Evolutionary conservation across 73 alveolate species (phyloP), one percentile per base, ranked within the genome.

Genomic region (Stentor coeruleus): DNA sequence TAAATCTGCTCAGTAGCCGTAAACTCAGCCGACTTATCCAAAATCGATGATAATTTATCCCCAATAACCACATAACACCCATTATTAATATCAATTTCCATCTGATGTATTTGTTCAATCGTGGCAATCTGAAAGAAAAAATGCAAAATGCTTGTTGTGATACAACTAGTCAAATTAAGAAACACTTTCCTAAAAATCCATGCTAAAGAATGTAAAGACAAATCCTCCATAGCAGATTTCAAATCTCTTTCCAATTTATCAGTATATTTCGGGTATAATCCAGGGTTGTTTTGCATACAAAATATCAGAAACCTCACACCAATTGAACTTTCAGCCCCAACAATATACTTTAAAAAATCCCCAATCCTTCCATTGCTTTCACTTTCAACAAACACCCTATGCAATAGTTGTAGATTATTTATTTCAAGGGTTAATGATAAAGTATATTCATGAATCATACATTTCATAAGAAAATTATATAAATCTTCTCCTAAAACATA

Each of bases 21-120:
- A 33, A 66, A 66, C 33, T 66, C 79, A 1, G 11, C 79, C n/a
- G 79, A 66, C 33, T 66, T 66, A 28, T 66, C 79, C 2, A 66
- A 33, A 2, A 66, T 31, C 41, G n/a, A 26, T 1, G 79, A 20
- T 28, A 66, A 40, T 66, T 66, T 66, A 66, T 66, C 37, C 11
- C 49, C 11, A 0, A 66, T 20, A 26, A 66, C 33, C 37, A 15
- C 11, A 33, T 26, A 66, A 66, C 49, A 66, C 20, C 37, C 79
- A 2, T 20, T 37, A 20, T 20, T 66, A 28, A 66, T 11, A 33
- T 66, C 79, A 28, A 20, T 20, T 66, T 66, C 79, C 0, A 66
- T 31, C 39, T 66, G n/a, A 66, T 66, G 79, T 1, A 66, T 20
- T 1, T 20, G 79, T 40, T 66, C 37, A 26, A 66, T 26, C n/a